Percentiles rank a stretch among this genome's conserved stretches.
Conservation (phyloP, 75 land plant genomes). For the Sequoiadendron giganteum region DNA sequence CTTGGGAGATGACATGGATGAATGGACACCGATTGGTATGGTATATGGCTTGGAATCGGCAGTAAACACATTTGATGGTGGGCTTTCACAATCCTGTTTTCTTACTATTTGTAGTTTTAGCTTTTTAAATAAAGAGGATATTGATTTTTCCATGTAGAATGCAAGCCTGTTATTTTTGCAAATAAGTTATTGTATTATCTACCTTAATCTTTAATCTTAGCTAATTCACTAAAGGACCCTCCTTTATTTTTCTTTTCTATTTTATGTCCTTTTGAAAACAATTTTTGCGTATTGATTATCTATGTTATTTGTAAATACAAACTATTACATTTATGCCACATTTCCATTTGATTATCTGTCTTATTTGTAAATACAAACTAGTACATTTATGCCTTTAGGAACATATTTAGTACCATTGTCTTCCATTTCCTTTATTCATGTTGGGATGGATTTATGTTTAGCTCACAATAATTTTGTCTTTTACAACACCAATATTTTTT, state of each 20-base stretch:
- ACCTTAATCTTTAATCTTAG: neutral
- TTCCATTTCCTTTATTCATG: neutral
- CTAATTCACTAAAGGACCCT: neutral
- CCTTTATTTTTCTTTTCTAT: neutral
- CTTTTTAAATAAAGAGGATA: neutral
- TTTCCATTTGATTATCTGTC: no score
- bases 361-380: no score
- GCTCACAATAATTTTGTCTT: neutral
- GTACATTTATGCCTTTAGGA: neutral
- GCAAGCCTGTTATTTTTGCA: neutral
- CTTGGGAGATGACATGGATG: conserved; percentile 99
- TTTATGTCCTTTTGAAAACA: neutral
- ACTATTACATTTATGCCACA: neutral
- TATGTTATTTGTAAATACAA: neutral
- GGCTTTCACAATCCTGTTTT: conserved; percentile 13
- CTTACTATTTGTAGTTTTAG: neutral
- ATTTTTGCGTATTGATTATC: neutral
- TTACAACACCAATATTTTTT: neutral
- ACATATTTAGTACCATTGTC: neutral
- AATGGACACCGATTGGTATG: conserved; percentile 98
- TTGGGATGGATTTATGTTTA: neutral
- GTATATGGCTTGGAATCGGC: conserved; percentile 82
- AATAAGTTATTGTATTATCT: neutral
- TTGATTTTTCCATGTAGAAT: neutral
- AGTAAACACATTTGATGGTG: conserved; percentile 83